Evolutionary conservation across 805 yeast genomes (phyloP).

Genomic region (Kazachstania psychrophila): DNA sequence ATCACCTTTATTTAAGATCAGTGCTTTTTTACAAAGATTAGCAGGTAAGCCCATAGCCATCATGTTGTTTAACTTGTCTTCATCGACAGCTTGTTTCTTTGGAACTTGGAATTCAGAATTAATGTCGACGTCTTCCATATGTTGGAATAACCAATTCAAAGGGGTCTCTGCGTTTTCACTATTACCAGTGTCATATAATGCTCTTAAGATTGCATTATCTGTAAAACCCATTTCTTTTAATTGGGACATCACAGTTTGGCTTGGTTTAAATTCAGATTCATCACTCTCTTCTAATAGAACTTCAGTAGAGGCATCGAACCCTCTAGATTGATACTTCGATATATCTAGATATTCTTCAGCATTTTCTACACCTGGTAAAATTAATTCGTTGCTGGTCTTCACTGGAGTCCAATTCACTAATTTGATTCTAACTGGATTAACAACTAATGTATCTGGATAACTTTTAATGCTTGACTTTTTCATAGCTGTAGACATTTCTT

Average conservation of each 20-base stretch:
- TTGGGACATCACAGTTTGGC: constrained; percentile 43
- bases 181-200: constrained; percentile 67
- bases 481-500: constrained; percentile 19
- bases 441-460: constrained; percentile 60
- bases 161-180: constrained; percentile 50
- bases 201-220: constrained; percentile 52
- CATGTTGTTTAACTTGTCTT: constrained; percentile 24
- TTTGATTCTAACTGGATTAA: constrained; percentile 72
- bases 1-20: constrained; percentile 48
- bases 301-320: constrained; percentile 23
- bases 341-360: constrained; percentile 35
- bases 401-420: constrained; percentile 81
- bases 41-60: constrained; percentile 66
- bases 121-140: constrained; percentile 75
- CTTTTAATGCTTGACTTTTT: constrained; percentile 30
- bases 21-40: constrained; percentile 63
- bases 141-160: constrained; percentile 82
- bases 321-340: constrained; percentile 33
- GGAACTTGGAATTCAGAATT: constrained; percentile 50
- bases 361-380: constrained; percentile 31
- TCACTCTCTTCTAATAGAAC: constrained; percentile 19
- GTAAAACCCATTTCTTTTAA: constrained; percentile 85
- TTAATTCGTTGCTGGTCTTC: constrained; percentile 68
- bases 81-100: constrained; percentile 9
- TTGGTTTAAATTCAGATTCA: constrained; percentile 39